A percentile compares a stretch with the other conserved stretches of the same genome.
Conservation (phyloP, 2,329 filamentous ascomycete genomes). For the Botrytis medusae region DNA sequence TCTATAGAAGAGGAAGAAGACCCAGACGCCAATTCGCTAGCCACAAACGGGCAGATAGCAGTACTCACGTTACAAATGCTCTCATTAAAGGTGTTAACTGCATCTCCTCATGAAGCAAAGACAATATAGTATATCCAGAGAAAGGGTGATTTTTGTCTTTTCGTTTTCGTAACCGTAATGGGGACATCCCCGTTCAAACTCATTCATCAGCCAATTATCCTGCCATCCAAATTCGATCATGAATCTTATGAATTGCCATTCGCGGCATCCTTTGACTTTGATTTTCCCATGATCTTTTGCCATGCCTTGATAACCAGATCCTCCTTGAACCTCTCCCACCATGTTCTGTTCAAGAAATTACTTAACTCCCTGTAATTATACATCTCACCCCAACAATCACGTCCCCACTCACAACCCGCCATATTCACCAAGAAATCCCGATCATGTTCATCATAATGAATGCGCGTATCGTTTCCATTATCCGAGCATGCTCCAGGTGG, state of each 20-base stretch:
- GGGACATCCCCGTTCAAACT: neutral
- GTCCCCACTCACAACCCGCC: slow-evolving; percentile 95
- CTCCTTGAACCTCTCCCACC: slow-evolving; percentile 76
- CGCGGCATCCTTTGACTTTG: slow-evolving; percentile 30
- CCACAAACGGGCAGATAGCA: neutral
- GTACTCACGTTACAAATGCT: neutral
- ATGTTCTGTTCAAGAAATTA: slow-evolving; percentile 81
- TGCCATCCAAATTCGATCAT: neutral
- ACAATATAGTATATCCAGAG: slow-evolving; percentile 17
- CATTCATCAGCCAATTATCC: neutral
- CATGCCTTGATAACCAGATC: slow-evolving; percentile 54
- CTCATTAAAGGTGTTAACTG: slow-evolving; percentile 12
- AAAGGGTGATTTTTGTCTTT: slow-evolving; percentile 1
- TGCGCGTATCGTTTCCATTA: slow-evolving; percentile 68
- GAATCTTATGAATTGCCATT: slow-evolving; percentile 28
- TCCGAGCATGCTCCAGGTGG: slow-evolving; percentile 85
- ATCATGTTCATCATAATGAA: slow-evolving; percentile 84
- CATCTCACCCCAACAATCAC: slow-evolving; percentile 98
- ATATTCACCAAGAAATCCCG: slow-evolving; percentile 97
- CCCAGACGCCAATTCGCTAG: slow-evolving; percentile 9
- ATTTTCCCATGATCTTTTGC: slow-evolving; percentile 60
- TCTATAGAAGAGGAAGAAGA: neutral
- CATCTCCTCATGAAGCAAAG: slow-evolving; percentile 8
- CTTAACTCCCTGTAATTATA: slow-evolving; percentile 91
- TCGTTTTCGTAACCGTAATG: slow-evolving; percentile 9